Percentiles rank a stretch among this genome's conserved stretches.
These are phyloP conservation scores for Podaxis sp. DNA, from an alignment of 768 basidiomycete species.

Conservation along the genomic window DNA sequence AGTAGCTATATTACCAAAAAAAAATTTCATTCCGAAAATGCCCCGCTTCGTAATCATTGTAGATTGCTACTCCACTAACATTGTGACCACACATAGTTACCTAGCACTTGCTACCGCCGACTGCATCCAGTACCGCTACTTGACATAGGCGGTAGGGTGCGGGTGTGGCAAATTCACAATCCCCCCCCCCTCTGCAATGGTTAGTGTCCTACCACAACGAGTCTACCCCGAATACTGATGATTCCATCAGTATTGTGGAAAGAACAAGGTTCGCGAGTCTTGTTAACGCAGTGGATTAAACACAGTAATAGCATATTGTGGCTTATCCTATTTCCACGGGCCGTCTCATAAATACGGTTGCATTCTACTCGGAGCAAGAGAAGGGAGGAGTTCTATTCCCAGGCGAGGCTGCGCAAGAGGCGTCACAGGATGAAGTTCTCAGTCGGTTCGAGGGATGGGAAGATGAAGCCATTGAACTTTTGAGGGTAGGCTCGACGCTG, in stretches of 20 bases:
- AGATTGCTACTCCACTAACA: too few relatives aligned
- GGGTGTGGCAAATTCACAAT: too few relatives aligned
- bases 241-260: constrained; percentile 26
- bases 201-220: constrained; percentile 6
- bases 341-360: constrained; percentile 30
- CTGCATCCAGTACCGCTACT: too few relatives aligned
- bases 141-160: too few relatives aligned
- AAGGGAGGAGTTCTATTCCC: constrained; percentile 26
- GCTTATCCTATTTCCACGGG: constrained; percentile 35
- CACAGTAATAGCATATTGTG: constrained; percentile 28
- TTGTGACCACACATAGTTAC: too few relatives aligned
- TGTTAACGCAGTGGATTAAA: constrained; percentile 10
- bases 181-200: constrained; percentile 16
- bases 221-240: neutral
- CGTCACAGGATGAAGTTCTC: constrained; percentile 28
- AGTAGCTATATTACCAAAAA: too few relatives aligned
- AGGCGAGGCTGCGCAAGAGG: constrained; percentile 25
- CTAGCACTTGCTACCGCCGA: too few relatives aligned
- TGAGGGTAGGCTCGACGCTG: constrained; percentile 19
- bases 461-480: constrained; percentile 25
- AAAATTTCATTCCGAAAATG: too few relatives aligned
- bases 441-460: constrained; percentile 29
- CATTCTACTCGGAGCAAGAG: constrained; percentile 22
- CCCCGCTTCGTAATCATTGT: too few relatives aligned
- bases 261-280: constrained; percentile 20